phyloP scores from a whole-genome alignment of 2,329 filamentous ascomycete genomes.

The Orbilia brochopaga region DNA sequence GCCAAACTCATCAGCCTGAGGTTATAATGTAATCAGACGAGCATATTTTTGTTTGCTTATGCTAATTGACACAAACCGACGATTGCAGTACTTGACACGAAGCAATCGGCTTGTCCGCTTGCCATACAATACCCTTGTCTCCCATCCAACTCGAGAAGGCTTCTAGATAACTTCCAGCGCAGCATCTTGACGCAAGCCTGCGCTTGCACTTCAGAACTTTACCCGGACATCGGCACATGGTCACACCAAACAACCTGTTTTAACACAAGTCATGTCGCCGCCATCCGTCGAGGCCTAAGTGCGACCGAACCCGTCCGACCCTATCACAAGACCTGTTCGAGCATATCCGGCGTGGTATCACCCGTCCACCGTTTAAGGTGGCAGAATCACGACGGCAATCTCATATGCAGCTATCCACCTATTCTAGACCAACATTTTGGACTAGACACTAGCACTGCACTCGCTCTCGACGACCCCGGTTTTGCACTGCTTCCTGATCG shows the following conservation, averaged over 20 bases:
- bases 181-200: slow-evolving; percentile 14
- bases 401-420: slow-evolving; percentile 36
- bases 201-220: slow-evolving; percentile 4
- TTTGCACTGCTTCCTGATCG: slow-evolving; percentile 36
- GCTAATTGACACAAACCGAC: slow-evolving; percentile 23
- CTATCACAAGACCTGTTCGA: slow-evolving; percentile 31
- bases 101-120: slow-evolving; percentile 14
- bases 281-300: slow-evolving; percentile 26
- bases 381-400: slow-evolving; percentile 26
- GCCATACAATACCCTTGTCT: slow-evolving; percentile 23
- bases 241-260: slow-evolving; percentile 36
- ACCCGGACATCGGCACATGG: slow-evolving; percentile 24
- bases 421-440: slow-evolving; percentile 33
- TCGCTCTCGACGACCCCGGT: slow-evolving; percentile 13
- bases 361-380: slow-evolving; percentile 39
- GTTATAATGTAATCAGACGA: background rate
- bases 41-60: slow-evolving; percentile 17
- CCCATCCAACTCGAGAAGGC: slow-evolving; percentile 41
- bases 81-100: slow-evolving; percentile 11
- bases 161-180: slow-evolving; percentile 49
- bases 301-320: background rate
- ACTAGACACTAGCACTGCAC: slow-evolving; percentile 1
- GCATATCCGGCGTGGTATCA: slow-evolving; percentile 6
- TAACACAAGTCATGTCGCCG: slow-evolving; percentile 36
- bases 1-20: background rate